Evolutionary conservation across 768 basidiomycete genomes (phyloP).

Genomic region (Obba rivulosa): DNA sequence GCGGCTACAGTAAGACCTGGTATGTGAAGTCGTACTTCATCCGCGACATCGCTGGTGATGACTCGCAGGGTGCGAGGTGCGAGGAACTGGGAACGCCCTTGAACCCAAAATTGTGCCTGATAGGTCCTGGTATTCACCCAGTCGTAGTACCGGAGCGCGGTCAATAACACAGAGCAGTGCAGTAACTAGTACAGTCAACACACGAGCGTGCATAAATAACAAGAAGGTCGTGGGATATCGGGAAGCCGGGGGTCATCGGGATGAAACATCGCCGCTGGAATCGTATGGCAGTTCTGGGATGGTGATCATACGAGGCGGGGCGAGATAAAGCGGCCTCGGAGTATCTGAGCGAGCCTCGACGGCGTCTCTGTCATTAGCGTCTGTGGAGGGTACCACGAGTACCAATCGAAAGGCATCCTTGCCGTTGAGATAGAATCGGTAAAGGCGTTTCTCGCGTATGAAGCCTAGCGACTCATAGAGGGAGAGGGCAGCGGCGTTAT

Average conservation of each 20-base stretch:
- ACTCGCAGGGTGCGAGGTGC: too few species aligned
- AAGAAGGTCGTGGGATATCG: neutral
- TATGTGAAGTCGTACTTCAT: too few species aligned
- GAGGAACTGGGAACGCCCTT: too few species aligned
- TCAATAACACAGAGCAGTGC: too few species aligned
- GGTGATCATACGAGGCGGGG: slow-evolving; percentile 16
- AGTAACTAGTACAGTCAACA: too few species aligned
- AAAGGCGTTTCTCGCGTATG: slow-evolving; percentile 90
- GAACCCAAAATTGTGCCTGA: too few species aligned
- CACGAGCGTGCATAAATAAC: too few species aligned
- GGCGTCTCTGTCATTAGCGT: slow-evolving; percentile 9
- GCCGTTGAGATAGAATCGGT: slow-evolving; percentile 94
- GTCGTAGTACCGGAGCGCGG: too few species aligned
- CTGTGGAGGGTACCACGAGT: slow-evolving; percentile 42
- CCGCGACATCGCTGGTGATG: too few species aligned
- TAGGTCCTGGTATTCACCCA: too few species aligned
- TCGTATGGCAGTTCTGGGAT: slow-evolving; percentile 18
- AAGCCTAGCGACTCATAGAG: slow-evolving; percentile 93
- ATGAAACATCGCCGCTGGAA: slow-evolving; percentile 21
- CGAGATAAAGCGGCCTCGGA: slow-evolving; percentile 9
- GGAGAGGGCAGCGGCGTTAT: slow-evolving; percentile 83
- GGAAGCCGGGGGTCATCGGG: slow-evolving; percentile 8
- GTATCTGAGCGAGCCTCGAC: neutral
- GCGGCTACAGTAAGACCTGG: too few species aligned
- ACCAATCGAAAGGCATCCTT: slow-evolving; percentile 92